Evolutionary conservation across 2,329 filamentous ascomycete species (phyloP).

Genomic region (Malbranchea zuffiana): DNA sequence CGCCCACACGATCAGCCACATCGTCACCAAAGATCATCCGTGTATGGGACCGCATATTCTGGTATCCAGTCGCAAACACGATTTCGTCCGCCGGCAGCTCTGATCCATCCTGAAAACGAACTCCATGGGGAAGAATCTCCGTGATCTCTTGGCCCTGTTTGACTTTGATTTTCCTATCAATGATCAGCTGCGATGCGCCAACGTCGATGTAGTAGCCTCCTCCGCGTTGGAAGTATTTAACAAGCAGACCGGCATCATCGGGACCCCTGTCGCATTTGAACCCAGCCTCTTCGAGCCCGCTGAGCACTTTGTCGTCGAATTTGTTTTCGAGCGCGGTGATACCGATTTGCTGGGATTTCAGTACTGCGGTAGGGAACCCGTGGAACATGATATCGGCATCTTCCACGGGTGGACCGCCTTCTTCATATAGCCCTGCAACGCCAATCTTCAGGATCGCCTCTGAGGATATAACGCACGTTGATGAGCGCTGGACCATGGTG

Average conservation of each 20-base stretch:
- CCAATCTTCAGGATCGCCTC: constrained; percentile 37
- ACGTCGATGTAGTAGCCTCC: constrained; percentile 53
- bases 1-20: constrained; percentile 48
- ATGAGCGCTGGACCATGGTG: constrained; percentile 44
- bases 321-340: constrained; percentile 34
- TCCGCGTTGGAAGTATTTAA: constrained; percentile 38
- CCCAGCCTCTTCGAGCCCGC: constrained; percentile 39
- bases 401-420: constrained; percentile 38
- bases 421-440: constrained; percentile 37
- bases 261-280: constrained; percentile 33
- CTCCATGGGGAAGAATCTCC: constrained; percentile 32
- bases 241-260: constrained; percentile 21
- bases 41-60: constrained; percentile 56
- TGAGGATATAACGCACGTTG: constrained; percentile 41
- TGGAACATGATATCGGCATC: constrained; percentile 42
- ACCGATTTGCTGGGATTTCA: constrained; percentile 36
- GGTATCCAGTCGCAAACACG: constrained; percentile 53
- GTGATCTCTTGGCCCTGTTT: constrained; percentile 37
- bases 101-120: constrained; percentile 45
- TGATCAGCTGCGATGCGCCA: constrained; percentile 43
- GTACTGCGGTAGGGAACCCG: constrained; percentile 38
- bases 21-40: constrained; percentile 50
- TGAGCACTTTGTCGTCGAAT: constrained; percentile 35
- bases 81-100: constrained; percentile 53
- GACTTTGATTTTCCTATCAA: constrained; percentile 50